Conservation (phyloP, 2,329 filamentous ascomycete genomes). For the Esteya vermicola region DNA sequence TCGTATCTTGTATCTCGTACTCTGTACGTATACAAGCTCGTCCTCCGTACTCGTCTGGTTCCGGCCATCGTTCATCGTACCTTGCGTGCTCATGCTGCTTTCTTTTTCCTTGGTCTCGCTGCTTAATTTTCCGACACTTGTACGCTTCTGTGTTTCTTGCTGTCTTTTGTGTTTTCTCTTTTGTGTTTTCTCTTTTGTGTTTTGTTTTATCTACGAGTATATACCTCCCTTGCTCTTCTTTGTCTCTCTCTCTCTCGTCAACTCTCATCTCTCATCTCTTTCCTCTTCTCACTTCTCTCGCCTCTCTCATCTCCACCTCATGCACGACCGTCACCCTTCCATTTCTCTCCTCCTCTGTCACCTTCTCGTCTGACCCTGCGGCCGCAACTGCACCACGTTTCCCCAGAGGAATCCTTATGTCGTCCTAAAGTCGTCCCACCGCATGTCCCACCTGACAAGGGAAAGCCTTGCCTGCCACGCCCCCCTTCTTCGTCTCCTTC, state of each 20-base stretch:
- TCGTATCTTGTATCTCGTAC: no score
- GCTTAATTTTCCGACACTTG: no score
- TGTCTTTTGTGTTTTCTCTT: no score
- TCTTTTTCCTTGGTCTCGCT: no score
- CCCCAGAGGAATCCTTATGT: no score
- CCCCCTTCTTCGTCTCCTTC: no score
- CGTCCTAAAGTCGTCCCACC: conserved; percentile 1
- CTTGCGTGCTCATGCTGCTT: neutral
- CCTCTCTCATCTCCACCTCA: neutral
- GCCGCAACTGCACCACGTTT: neutral
- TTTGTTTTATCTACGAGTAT: no score
- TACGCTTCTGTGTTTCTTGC: neutral
- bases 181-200: neutral
- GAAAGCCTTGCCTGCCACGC: neutral
- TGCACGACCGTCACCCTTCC: neutral
- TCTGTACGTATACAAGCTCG: neutral
- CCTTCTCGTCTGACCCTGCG: neutral
- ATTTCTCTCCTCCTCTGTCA: neutral
- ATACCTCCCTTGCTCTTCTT: no score
- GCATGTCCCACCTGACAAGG: neutral
- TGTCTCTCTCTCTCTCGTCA: neutral
- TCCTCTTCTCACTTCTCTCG: no score
- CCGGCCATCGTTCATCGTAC: neutral
- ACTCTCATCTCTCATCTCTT: neutral
- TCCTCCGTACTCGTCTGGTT: neutral